A percentile compares a stretch with the other conserved stretches of the same genome.
phyloP scores from a whole-genome alignment of 2,329 filamentous ascomycete genomes.

The Talaromyces albobiverticillius region DNA sequence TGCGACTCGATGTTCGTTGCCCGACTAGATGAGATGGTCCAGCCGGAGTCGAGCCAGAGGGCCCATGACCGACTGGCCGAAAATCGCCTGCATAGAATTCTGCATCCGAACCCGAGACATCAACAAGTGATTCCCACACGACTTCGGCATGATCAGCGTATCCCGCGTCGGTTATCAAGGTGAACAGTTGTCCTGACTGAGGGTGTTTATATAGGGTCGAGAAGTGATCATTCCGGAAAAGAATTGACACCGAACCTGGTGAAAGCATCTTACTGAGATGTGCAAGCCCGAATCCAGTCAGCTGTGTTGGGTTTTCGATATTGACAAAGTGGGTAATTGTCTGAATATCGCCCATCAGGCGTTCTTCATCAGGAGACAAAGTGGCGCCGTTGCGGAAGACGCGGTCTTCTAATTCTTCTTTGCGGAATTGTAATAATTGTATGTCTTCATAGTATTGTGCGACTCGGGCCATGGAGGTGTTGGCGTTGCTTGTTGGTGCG shows the following conservation, averaged over 20 bases:
- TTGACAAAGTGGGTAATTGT: slow-evolving; percentile 80
- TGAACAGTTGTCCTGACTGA: slow-evolving; percentile 69
- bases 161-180: slow-evolving; percentile 87
- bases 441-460: slow-evolving; percentile 88
- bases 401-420: slow-evolving; percentile 84
- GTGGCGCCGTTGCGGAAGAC: slow-evolving; percentile 61
- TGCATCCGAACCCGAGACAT: slow-evolving; percentile 77
- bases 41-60: slow-evolving; percentile 2
- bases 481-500: slow-evolving; percentile 60
- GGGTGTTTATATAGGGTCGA: slow-evolving; percentile 91
- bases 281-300: slow-evolving; percentile 77
- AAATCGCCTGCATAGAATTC: slow-evolving; percentile 92
- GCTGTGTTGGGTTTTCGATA: slow-evolving; percentile 72
- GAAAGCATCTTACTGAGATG: slow-evolving; percentile 67
- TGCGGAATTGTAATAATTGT: slow-evolving; percentile 81
- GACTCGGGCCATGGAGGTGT: slow-evolving; percentile 67
- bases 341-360: slow-evolving; percentile 74
- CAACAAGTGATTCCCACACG: slow-evolving; percentile 91
- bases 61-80: slow-evolving; percentile 66
- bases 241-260: slow-evolving; percentile 78
- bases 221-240: slow-evolving; percentile 98
- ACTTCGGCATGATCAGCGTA: slow-evolving; percentile 86
- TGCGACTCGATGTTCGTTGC: slow-evolving; percentile 26
- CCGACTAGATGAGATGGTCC: slow-evolving; percentile 20
- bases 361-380: slow-evolving; percentile 67